These are phyloP conservation scores for Kwoniella sp. DNA, from an alignment of 768 basidiomycete species.

Conservation along the genomic window DNA sequence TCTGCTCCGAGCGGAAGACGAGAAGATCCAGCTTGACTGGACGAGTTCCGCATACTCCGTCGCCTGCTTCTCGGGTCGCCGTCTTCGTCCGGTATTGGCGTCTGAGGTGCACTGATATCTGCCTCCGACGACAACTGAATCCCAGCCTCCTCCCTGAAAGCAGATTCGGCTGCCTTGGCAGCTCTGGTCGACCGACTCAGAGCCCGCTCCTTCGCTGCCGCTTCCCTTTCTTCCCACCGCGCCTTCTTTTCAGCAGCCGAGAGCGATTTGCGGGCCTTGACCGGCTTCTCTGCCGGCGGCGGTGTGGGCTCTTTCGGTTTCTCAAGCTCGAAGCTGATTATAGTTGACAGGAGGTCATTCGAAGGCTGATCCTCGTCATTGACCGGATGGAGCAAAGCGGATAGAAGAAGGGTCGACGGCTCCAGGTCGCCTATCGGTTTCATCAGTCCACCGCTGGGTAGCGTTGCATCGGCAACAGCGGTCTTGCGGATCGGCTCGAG, in stretches of 20 bases:
- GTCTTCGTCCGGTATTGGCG: neutral
- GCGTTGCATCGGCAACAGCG: neutral
- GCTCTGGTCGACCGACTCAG: conserved; percentile 27
- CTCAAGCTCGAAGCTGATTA: conserved; percentile 67
- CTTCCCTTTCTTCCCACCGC: conserved; percentile 25
- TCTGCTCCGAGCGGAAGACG: neutral
- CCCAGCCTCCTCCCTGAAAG: conserved; percentile 36
- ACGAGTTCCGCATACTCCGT: conserved; percentile 6
- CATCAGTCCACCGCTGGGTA: conserved; percentile 52
- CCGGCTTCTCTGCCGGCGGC: conserved; percentile 52
- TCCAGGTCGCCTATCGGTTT: conserved; percentile 66
- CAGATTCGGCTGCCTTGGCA: conserved; percentile 16
- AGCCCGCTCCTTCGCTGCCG: conserved; percentile 18
- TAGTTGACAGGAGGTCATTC: conserved; percentile 60
- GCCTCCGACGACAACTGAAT: conserved; percentile 8
- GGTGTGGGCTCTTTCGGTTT: conserved; percentile 62
- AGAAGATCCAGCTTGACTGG: neutral
- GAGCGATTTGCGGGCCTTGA: conserved; percentile 11
- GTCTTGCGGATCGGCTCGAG: conserved; percentile 26
- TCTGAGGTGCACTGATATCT: neutral
- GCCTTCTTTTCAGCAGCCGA: conserved; percentile 15
- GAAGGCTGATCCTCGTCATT: conserved; percentile 55
- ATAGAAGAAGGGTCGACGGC: conserved; percentile 59
- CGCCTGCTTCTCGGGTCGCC: conserved; percentile 9
- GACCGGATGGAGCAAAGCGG: conserved; percentile 55